Evolutionary conservation across 257 asterid species (phyloP), one percentile per base, ranked within the genome.

Genomic region (Cinchona pubescens): DNA sequence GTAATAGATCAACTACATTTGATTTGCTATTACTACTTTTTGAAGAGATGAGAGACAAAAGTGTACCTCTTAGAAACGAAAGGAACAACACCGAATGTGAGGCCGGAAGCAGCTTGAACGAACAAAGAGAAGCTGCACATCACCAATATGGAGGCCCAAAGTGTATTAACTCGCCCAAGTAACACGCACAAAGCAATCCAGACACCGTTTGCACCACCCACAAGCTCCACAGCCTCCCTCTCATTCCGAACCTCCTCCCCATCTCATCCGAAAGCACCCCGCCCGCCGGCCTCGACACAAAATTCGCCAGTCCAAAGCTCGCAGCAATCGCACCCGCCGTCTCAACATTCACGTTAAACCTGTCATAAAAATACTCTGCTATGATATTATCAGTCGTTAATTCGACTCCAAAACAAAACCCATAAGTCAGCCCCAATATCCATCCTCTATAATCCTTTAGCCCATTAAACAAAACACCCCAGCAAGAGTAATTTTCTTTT

Each of bases 71-170:
- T 79, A 21, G 96, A 90, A 58, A 90, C 90, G n/a, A 88, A 90
- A 43, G 92, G 96, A n/a, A 90, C 96, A 7, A 90, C 84, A 0
- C 96, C 96, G 55, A 86, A 88, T 0, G 82, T 82, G 56, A 88
- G 90, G 8, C 92, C 96, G 0, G 90, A 90, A 48, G 96, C 90
- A 18, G 96, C 92, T 29, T 90, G 92, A 71, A 88, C 91, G 63
- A 83, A 82, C 2, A 88, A 49, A 0, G 92, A 88, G 71, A 90
- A 90, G 34, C 81, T 46, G 32, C 84, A 76, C 91, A 88, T 86
- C 42, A 88, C 87, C 64, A 78, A 12, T 35, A 90, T 42, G 1
- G 96, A 90, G 8, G 83, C 81, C 84, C 86, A 83, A 14, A 88
- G 58, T 5, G 89, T 51, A 10, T 69, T 69, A 3, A 82, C 76